phyloP scores from a whole-genome alignment of 2,329 filamentous ascomycete genomes.

The Pestalotiopsis sp. region DNA sequence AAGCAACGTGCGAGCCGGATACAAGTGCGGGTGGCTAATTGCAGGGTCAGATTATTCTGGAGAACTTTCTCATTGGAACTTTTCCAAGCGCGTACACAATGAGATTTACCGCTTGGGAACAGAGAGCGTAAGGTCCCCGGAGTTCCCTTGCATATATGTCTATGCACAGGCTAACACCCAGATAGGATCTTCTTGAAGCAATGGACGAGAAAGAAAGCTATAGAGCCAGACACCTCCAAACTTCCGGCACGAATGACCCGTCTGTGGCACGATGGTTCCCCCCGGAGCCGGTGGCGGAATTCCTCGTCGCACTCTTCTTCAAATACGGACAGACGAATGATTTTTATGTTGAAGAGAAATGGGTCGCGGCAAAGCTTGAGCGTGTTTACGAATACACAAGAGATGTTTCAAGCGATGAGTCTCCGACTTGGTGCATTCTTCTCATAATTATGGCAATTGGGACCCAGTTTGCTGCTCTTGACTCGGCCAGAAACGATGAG shows the following conservation, averaged over 20 bases:
- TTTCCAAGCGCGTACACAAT: neutral
- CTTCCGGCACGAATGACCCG: neutral
- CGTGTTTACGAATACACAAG: neutral
- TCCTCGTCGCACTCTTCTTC: neutral
- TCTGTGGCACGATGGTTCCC: neutral
- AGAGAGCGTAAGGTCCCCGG: neutral
- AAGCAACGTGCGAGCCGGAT: neutral
- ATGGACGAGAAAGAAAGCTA: neutral
- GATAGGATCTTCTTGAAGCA: neutral
- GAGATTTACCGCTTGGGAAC: neutral
- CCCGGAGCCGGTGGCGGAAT: neutral
- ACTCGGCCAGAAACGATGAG: neutral
- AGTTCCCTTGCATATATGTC: neutral
- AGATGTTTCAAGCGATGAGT: neutral
- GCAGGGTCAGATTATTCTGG: neutral
- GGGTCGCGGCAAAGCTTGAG: neutral
- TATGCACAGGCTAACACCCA: neutral
- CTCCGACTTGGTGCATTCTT: neutral
- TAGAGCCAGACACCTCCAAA: neutral
- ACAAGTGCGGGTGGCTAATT: neutral
- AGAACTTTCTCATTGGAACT: slow-evolving; percentile 1
- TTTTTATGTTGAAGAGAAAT: neutral
- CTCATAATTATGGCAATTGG: neutral
- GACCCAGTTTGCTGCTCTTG: neutral
- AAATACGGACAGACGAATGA: neutral